phyloP scores from a whole-genome alignment of 1,139 yeast species.

The Saccharomyces hybrid region DNA sequence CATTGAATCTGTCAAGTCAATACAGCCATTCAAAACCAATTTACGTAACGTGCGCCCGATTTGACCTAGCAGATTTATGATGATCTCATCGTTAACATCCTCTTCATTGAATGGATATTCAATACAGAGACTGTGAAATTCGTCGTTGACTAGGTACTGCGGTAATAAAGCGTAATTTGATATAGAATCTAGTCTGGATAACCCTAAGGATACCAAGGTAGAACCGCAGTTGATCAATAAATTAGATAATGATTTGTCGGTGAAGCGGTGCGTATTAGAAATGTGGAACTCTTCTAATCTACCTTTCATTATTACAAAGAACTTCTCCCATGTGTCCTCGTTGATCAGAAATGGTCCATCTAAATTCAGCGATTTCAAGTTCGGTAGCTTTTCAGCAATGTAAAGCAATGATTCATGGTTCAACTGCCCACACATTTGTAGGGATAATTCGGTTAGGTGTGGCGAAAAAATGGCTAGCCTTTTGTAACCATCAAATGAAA shows the following conservation, averaged over 20 bases:
- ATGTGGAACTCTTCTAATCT: conserved; percentile 51
- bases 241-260: conserved; percentile 55
- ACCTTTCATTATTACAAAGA: conserved; percentile 47
- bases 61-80: conserved; percentile 55
- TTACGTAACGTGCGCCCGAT: conserved; percentile 55
- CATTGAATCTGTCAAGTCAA: conserved; percentile 59
- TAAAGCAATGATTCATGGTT: conserved; percentile 69
- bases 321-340: conserved; percentile 69
- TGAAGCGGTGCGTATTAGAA: conserved; percentile 77
- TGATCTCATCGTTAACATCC: conserved; percentile 61
- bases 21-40: conserved; percentile 65
- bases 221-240: conserved; percentile 58
- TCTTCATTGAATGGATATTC: conserved; percentile 62
- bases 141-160: conserved; percentile 43
- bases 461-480: conserved; percentile 79
- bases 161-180: conserved; percentile 57
- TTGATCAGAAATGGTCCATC: conserved; percentile 88
- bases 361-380: conserved; percentile 47
- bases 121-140: conserved; percentile 52
- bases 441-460: conserved; percentile 51
- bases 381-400: conserved; percentile 49
- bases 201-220: conserved; percentile 42
- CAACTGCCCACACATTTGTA: conserved; percentile 90
- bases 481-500: conserved; percentile 57
- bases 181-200: conserved; percentile 70